Evolutionary conservation across 352 stramenopile species (phyloP), one percentile per base, ranked within the genome.

Genomic region (Peronospora farinosa): DNA sequence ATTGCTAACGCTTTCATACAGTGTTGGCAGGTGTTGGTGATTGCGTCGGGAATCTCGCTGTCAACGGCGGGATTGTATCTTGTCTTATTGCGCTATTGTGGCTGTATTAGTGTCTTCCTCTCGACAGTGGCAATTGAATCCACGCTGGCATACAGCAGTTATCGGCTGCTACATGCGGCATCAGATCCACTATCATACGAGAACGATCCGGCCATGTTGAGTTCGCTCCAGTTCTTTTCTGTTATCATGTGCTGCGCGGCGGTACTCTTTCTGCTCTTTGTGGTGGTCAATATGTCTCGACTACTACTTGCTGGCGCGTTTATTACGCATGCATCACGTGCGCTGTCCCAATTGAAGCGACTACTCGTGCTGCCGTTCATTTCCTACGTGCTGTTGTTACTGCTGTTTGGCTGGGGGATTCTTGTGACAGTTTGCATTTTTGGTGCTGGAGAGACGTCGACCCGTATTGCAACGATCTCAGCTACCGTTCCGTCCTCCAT

Each of bases 361-460:
- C 58, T 92, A 19, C 53, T 88, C 0, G 41, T 90, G 19, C 58
- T 92, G 35, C 78, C 78, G 17, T 87, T 92, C 40, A 59, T 88
- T 12, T 73, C 78, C 19, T 86, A 74, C 19, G 60, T 69, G 25
- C 51, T 88, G 51, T 63, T 92, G 3, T 48, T 88, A 27, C 28
- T 85, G 31, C 72, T 88, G 12, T 88, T 90, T 43, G 78, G 65
- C 32, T 92, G 74, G 72, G 74, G 69, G 1, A 70, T 90, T 25
- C 35, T 86, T 27, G 77, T 92, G 7, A 90, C 76, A 2, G 65
- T 90, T 5, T 89, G 67, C 28, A 66, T 89, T 13, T 92, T 92
- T 49, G 75, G 78, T 13, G 81, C 78, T 15, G 81, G 81, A 1
- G 52, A 74, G 32, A 84, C 65, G 7, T 77, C 72, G 3, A 78